These are phyloP conservation scores for Hortaea sp. DNA, from an alignment of 2,329 filamentous ascomycete species.

Conservation along the genomic window DNA sequence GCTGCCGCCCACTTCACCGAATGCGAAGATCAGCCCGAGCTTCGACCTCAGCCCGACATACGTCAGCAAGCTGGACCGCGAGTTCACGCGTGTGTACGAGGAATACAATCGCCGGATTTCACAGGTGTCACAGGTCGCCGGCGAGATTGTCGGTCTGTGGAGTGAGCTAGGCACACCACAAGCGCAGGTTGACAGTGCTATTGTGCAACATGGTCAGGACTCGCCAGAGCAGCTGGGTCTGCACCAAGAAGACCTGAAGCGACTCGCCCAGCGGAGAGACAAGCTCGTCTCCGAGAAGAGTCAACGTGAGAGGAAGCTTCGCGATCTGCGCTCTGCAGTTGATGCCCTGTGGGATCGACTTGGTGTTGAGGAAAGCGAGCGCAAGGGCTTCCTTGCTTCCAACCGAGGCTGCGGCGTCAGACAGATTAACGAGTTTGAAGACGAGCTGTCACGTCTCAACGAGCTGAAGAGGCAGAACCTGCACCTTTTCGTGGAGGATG, in stretches of 20 bases:
- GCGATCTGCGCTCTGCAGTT: conserved; percentile 66
- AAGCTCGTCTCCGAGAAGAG: conserved; percentile 84
- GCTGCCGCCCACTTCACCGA: conserved; percentile 70
- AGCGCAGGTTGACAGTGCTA: conserved; percentile 76
- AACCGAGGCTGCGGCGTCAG: conserved; percentile 87
- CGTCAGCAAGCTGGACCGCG: conserved; percentile 72
- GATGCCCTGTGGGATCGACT: conserved; percentile 83
- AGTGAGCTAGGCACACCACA: conserved; percentile 90
- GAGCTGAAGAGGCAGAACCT: conserved; percentile 93
- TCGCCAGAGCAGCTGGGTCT: conserved; percentile 88
- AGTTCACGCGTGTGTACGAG: conserved; percentile 92
- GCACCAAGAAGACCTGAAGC: conserved; percentile 72
- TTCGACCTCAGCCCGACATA: conserved; percentile 93
- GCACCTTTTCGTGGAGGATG: conserved; percentile 91
- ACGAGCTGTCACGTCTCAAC: conserved; percentile 75
- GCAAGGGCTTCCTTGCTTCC: conserved; percentile 71
- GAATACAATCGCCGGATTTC: conserved; percentile 81
- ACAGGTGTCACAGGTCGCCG: conserved; percentile 62
- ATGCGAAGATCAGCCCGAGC: conserved; percentile 64
- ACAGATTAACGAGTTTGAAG: conserved; percentile 91
- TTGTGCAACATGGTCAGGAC: conserved; percentile 83
- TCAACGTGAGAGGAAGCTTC: conserved; percentile 65
- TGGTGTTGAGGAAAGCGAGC: conserved; percentile 69
- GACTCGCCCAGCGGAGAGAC: conserved; percentile 65
- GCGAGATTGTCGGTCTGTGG: conserved; percentile 90